Conservation (phyloP, 768 basidiomycete genomes). For the Calocybe gangraenosa region DNA sequence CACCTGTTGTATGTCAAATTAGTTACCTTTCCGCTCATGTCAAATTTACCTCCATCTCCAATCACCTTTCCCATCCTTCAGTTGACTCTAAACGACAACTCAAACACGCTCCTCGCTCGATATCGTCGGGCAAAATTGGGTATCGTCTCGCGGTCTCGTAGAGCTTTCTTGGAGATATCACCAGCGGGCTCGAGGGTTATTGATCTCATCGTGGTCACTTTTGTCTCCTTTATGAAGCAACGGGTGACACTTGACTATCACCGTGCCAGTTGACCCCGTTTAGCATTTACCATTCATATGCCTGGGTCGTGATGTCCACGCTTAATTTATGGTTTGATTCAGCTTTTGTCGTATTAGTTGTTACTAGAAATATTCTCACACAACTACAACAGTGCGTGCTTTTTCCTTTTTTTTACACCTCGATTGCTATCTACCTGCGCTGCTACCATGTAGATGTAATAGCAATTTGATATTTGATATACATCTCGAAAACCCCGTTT, state of each 20-base stretch:
- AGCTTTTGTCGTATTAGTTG: too few species aligned
- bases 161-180: conserved; percentile 26
- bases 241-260: conserved; percentile 10
- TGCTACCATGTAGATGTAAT: too few species aligned
- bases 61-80: conserved; percentile 7
- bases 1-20: conserved; percentile 27
- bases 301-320: too few species aligned
- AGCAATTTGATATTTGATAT: too few species aligned
- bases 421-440: too few species aligned
- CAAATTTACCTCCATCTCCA: neutral
- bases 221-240: conserved; percentile 24
- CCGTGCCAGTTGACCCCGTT: too few species aligned
- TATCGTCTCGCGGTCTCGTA: conserved; percentile 27
- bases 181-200: conserved; percentile 23
- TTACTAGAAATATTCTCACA: too few species aligned
- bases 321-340: too few species aligned
- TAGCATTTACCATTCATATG: too few species aligned
- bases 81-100: conserved; percentile 27
- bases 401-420: too few species aligned
- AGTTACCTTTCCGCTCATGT: neutral
- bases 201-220: conserved; percentile 27
- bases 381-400: too few species aligned
- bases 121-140: conserved; percentile 28
- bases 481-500: neutral
- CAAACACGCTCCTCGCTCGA: conserved; percentile 23